These are phyloP conservation scores for Licmophora abbreviata DNA, from an alignment of 108 stramenopile genomes.

Conservation along the genomic window DNA sequence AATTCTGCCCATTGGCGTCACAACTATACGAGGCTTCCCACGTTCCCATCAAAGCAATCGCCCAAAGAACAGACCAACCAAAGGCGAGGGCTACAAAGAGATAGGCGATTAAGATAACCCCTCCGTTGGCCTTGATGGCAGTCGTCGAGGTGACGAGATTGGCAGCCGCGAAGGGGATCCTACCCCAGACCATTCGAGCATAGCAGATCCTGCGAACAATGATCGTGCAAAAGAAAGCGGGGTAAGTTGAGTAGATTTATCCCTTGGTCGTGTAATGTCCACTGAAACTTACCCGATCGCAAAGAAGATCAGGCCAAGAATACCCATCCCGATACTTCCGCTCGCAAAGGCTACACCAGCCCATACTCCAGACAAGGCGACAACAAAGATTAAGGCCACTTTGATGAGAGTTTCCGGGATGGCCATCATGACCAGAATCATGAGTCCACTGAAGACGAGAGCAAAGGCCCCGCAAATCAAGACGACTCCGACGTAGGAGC, in stretches of 20 bases:
- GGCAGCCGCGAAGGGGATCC: conserved; percentile 79
- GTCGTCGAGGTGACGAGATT: conserved; percentile 70
- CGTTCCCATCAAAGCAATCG: conserved; percentile 40
- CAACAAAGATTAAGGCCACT: conserved; percentile 48
- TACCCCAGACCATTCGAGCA: conserved; percentile 30
- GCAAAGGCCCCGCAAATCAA: conserved; percentile 32
- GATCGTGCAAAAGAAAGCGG: not conserved
- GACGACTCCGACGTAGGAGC: conserved; percentile 44
- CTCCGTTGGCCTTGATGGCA: conserved; percentile 66
- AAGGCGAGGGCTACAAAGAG: conserved; percentile 54
- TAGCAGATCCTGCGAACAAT: conserved; percentile 35
- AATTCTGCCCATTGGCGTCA: conserved; percentile 3
- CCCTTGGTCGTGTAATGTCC: not conserved
- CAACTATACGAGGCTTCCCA: conserved; percentile 31
- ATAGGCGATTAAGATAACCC: conserved; percentile 51
- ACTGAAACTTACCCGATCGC: conserved; percentile 11
- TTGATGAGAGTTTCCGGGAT: conserved; percentile 71
- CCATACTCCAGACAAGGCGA: conserved; percentile 40
- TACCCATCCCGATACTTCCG: conserved; percentile 40
- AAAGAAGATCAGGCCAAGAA: conserved; percentile 61
- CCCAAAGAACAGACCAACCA: conserved; percentile 62
- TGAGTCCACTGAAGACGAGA: conserved; percentile 36
- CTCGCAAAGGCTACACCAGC: conserved; percentile 34
- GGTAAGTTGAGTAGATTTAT: not conserved
- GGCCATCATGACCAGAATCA: conserved; percentile 50